These are phyloP conservation scores for Uncinocarpus reesii DNA, from an alignment of 2,329 filamentous ascomycete species.

Conservation along the genomic window DNA sequence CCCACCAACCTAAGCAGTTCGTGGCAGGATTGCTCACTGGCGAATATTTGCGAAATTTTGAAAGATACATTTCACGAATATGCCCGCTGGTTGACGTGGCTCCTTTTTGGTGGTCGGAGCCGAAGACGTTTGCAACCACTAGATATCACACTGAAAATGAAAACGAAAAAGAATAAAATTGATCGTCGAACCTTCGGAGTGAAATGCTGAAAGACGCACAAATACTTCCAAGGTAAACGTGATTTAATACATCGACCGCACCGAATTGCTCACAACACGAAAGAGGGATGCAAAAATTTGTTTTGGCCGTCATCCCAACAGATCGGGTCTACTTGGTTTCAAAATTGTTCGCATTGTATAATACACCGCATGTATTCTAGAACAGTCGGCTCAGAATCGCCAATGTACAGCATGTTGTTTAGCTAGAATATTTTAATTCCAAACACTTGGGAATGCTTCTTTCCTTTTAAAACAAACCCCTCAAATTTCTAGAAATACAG, in stretches of 20 bases:
- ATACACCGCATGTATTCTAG: conserved; percentile 4
- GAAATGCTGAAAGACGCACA: no score
- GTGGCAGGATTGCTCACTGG: background rate
- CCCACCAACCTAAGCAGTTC: conserved; percentile 35
- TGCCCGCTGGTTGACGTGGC: background rate
- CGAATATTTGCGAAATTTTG: background rate
- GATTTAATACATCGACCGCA: no score
- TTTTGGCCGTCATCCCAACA: no score
- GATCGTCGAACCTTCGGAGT: no score
- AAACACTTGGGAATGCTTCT: background rate
- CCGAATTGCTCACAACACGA: no score
- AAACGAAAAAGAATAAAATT: no score
- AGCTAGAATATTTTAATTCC: background rate
- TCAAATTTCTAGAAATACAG: background rate
- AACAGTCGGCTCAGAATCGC: background rate
- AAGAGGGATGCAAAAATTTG: no score
- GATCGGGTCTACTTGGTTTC: background rate
- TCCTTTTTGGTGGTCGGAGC: background rate
- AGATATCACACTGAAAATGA: no score
- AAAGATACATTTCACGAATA: conserved; percentile 3
- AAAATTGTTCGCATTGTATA: background rate
- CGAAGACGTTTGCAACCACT: no score
- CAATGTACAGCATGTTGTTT: background rate
- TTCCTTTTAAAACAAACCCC: background rate
- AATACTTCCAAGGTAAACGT: no score